These are phyloP conservation scores for Elongisporangium undulatum DNA, from an alignment of 352 stramenopile species.

Conservation along the genomic window DNA sequence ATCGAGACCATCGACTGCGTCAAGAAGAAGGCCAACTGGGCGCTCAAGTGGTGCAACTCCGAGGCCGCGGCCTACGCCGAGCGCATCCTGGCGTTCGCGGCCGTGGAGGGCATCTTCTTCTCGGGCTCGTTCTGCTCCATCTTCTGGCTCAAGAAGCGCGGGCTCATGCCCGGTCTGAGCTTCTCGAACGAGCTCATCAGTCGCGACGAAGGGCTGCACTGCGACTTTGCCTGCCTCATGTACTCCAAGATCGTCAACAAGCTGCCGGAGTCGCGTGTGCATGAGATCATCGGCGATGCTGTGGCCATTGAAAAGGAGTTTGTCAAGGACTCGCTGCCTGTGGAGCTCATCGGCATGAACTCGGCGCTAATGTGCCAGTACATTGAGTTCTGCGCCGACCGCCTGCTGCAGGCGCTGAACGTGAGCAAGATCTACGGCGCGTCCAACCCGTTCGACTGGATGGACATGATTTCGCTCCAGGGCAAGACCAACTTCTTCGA, in stretches of 20 bases:
- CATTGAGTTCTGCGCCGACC: constrained; percentile 98
- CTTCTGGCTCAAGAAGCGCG: constrained; percentile 99
- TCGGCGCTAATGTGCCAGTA: constrained; percentile 97
- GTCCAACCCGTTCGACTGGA: constrained; percentile 98
- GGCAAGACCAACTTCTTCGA: constrained; percentile 99
- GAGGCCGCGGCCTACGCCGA: constrained; percentile 94
- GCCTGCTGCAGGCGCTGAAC: constrained; percentile 91
- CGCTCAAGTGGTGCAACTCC: constrained; percentile 95
- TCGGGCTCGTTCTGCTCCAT: constrained; percentile 98
- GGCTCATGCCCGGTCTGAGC: constrained; percentile 97
- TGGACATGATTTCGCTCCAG: constrained; percentile 99
- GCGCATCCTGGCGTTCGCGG: constrained; percentile 96
- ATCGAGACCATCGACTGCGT: constrained; percentile 98
- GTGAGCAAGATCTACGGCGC: constrained; percentile 92
- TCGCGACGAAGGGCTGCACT: constrained; percentile 98
- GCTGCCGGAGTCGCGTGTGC: constrained; percentile 89
- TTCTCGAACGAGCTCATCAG: constrained; percentile 99
- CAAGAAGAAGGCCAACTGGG: constrained; percentile 96
- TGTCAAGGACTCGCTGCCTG: constrained; percentile 94
- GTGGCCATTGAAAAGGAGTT: constrained; percentile 99
- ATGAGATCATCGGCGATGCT: constrained; percentile 94
- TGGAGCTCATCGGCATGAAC: constrained; percentile 99
- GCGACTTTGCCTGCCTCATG: constrained; percentile 98
- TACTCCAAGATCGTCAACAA: constrained; percentile 98
- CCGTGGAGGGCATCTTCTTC: constrained; percentile 99